A percentile compares a stretch with the other conserved stretches of the same genome.
Conservation (phyloP, 371 early-diverging fungal species). For the Rhizomucor pusillus region DNA sequence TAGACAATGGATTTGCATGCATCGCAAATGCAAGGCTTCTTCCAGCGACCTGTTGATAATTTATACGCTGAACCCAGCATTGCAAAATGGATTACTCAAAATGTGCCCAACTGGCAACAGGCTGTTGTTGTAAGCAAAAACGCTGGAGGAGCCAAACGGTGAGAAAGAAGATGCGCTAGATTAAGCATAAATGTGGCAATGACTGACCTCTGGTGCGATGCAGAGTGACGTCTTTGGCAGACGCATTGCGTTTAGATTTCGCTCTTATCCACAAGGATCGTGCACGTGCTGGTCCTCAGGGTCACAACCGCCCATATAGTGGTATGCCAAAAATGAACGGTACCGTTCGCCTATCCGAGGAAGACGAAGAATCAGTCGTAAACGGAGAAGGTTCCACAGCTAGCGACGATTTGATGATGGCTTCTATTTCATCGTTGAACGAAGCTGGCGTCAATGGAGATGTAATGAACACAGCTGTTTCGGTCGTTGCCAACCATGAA, state of each 20-base stretch:
- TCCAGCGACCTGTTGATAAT: slow-evolving; percentile 94
- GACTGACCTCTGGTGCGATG: neutral
- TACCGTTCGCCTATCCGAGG: slow-evolving; percentile 35
- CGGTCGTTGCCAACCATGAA: slow-evolving; percentile 50
- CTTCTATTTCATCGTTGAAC: slow-evolving; percentile 45
- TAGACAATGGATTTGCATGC: slow-evolving; percentile 93
- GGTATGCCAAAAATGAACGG: slow-evolving; percentile 50
- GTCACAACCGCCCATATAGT: slow-evolving; percentile 49
- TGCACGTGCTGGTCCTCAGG: slow-evolving; percentile 60
- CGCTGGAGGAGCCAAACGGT: slow-evolving; percentile 97
- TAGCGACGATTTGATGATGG: slow-evolving; percentile 28
- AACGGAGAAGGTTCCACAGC: slow-evolving; percentile 25
- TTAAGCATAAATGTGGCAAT: neutral
- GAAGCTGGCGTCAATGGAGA: slow-evolving; percentile 38
- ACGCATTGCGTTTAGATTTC: slow-evolving; percentile 90
- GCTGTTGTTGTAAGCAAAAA: slow-evolving; percentile 95
- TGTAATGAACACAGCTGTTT: slow-evolving; percentile 49
- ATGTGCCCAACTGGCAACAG: slow-evolving; percentile 70
- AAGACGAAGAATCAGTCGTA: slow-evolving; percentile 26
- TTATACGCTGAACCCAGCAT: slow-evolving; percentile 92
- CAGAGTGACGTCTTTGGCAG: slow-evolving; percentile 94
- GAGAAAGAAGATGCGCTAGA: slow-evolving; percentile 6
- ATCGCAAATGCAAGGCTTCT: slow-evolving; percentile 96
- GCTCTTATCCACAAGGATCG: slow-evolving; percentile 94
- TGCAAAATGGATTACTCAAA: slow-evolving; percentile 85